A percentile compares a stretch with the other conserved stretches of the same genome.
These are phyloP conservation scores for Daldinia loculata DNA, from an alignment of 495 filamentous ascomycete genomes.

Conservation along the genomic window DNA sequence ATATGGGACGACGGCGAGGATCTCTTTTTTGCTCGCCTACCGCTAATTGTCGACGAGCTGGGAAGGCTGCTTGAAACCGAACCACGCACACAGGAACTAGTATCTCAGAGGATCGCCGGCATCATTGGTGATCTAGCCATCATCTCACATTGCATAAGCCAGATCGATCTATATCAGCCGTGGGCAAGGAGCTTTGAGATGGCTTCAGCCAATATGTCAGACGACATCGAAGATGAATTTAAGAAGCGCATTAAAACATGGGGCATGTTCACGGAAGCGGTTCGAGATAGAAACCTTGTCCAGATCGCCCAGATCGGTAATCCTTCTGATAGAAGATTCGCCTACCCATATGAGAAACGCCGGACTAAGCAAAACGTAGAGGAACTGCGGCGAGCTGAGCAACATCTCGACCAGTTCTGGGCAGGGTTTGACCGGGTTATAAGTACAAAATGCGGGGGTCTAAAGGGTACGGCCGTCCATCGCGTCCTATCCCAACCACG, in stretches of 20 bases:
- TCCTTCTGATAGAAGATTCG: not conserved
- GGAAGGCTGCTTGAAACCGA: constrained; percentile 55
- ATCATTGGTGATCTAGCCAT: constrained; percentile 57
- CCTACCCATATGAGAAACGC: constrained; percentile 9
- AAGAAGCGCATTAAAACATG: constrained; percentile 19
- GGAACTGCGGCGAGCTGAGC: constrained; percentile 50
- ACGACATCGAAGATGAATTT: constrained; percentile 46
- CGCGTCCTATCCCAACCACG: constrained; percentile 47
- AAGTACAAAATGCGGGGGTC: constrained; percentile 41
- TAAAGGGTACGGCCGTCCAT: constrained; percentile 31
- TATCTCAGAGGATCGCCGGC: constrained; percentile 51
- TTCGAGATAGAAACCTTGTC: constrained; percentile 21
- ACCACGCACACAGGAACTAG: constrained; percentile 41
- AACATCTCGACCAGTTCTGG: constrained; percentile 64
- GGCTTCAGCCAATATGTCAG: constrained; percentile 25
- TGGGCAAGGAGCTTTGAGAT: constrained; percentile 55
- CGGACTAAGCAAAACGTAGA: constrained; percentile 36
- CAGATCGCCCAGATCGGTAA: not conserved
- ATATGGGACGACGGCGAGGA: constrained; percentile 40
- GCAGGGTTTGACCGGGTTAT: constrained; percentile 48
- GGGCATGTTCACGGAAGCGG: constrained; percentile 16
- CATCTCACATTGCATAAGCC: constrained; percentile 49
- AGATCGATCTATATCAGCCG: constrained; percentile 58
- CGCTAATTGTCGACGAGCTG: constrained; percentile 56
- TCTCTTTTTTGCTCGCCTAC: constrained; percentile 44